Conservation (phyloP, 1,284 basidiomycete species). For the Irpex lacteus region DNA sequence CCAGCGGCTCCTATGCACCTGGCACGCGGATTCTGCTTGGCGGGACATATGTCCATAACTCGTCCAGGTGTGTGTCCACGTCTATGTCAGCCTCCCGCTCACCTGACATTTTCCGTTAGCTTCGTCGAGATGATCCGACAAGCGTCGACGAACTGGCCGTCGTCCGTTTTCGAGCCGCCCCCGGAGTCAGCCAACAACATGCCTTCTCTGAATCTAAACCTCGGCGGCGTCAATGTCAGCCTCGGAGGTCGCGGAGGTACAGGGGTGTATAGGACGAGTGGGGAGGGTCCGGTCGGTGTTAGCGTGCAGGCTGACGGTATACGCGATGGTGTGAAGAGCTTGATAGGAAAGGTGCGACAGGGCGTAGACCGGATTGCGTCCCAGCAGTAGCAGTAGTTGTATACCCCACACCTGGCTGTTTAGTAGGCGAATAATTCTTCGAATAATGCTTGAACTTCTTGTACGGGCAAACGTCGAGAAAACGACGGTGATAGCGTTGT, state of each 20-base stretch:
- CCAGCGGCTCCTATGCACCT: constrained; percentile 42
- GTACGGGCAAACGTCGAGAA: constrained; percentile 12
- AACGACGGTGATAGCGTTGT: constrained; percentile 11
- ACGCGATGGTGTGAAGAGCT: constrained; percentile 80
- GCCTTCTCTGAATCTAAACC: constrained; percentile 81
- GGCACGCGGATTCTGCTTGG: constrained; percentile 82
- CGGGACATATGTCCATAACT: constrained; percentile 92
- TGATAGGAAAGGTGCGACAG: constrained; percentile 87
- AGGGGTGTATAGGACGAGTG: constrained; percentile 79
- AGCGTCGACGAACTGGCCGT: constrained; percentile 58
- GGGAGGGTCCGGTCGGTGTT: constrained; percentile 56
- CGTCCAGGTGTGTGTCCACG: constrained; percentile 63
- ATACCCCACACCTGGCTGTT: too few species aligned
- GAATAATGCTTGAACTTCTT: neutral
- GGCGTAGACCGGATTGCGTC: constrained; percentile 71
- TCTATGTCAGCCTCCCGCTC: constrained; percentile 13
- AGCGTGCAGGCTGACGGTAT: constrained; percentile 76
- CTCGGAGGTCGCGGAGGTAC: constrained; percentile 81
- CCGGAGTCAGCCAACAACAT: constrained; percentile 65
- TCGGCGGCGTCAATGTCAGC: constrained; percentile 88
- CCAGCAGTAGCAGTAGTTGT: constrained; percentile 17
- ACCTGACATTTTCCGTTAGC: constrained; percentile 33
- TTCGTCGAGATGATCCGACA: constrained; percentile 74
- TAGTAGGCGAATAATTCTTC: too few species aligned
- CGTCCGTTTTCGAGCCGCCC: constrained; percentile 67